Conservation (phyloP, 1,139 yeast species). For the Barnettozyma hawaiiensis region DNA sequence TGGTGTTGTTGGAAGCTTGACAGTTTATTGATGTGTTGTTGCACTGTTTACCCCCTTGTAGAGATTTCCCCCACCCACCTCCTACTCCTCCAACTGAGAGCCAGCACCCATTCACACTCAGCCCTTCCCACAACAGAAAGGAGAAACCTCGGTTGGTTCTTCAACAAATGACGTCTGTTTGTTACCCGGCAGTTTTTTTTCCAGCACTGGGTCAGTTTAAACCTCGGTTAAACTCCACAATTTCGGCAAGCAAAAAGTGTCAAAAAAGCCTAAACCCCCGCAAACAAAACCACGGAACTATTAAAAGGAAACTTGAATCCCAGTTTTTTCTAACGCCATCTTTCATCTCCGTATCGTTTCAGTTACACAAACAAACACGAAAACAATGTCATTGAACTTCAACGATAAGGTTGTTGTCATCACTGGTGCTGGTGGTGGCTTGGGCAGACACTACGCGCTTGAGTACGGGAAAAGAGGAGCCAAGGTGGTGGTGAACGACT, state of each 20-base stretch:
- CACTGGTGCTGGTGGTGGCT: constrained; percentile 98
- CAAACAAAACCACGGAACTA: not conserved
- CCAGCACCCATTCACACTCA: too few species aligned
- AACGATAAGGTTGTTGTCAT: constrained; percentile 83
- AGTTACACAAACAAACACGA: constrained; percentile 17
- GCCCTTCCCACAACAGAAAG: too few species aligned
- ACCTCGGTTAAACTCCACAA: not conserved
- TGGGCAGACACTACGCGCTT: constrained; percentile 83
- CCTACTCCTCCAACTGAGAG: too few species aligned
- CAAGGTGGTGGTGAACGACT: constrained; percentile 83
- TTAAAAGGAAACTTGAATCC: not conserved
- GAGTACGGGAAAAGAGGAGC: constrained; percentile 91
- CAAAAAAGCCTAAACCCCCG: not conserved
- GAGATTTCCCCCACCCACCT: too few species aligned
- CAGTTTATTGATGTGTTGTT: constrained; percentile 2
- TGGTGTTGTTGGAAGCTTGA: constrained; percentile 8
- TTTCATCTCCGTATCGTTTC: too few species aligned
- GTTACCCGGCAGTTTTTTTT: not conserved
- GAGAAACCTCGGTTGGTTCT: not conserved
- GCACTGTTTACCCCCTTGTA: not conserved
- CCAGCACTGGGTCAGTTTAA: not conserved
- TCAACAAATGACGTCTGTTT: too few species aligned
- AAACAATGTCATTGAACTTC: constrained; percentile 35
- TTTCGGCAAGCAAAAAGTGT: constrained; percentile 2
- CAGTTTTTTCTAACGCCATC: too few species aligned